These are phyloP conservation scores for Ophioceras dolichostomum DNA, from an alignment of 2,329 filamentous ascomycete genomes.

Conservation along the genomic window DNA sequence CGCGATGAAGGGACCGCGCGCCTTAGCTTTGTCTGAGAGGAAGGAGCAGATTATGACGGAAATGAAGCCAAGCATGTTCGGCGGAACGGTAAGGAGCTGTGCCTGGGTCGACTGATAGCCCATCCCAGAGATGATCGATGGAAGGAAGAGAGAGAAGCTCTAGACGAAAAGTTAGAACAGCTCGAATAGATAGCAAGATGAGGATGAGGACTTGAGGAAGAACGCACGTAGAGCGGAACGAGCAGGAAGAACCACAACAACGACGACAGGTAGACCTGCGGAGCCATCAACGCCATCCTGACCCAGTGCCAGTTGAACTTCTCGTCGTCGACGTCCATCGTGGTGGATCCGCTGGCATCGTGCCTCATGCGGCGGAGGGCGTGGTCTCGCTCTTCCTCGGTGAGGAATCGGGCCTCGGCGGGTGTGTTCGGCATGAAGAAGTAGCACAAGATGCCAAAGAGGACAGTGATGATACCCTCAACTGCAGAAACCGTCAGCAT, in stretches of 20 bases:
- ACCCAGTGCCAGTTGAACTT: constrained; percentile 28
- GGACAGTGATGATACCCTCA: constrained; percentile 45
- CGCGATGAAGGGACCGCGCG: constrained; percentile 18
- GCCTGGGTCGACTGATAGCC: constrained; percentile 24
- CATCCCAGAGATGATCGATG: constrained; percentile 27
- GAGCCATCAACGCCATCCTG: constrained; percentile 14
- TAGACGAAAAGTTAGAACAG: constrained; percentile 1
- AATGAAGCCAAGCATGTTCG: constrained; percentile 20
- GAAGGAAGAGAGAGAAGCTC: constrained; percentile 31
- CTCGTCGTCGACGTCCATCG: constrained; percentile 20
- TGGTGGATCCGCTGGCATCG: constrained; percentile 12
- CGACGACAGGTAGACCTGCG: constrained; percentile 15
- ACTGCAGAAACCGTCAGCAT: too few species aligned
- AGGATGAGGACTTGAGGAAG: constrained; percentile 1
- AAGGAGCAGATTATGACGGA: constrained; percentile 18
- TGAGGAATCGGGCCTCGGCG: constrained; percentile 13
- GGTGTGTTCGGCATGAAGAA: constrained; percentile 22
- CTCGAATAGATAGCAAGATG: constrained; percentile 6
- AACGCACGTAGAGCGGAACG: constrained; percentile 15
- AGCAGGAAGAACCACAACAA: constrained; percentile 14
- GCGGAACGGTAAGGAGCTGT: constrained; percentile 23
- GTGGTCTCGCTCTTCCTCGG: constrained; percentile 10
- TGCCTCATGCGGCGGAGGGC: constrained; percentile 11
- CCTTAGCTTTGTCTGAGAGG: constrained; percentile 18
- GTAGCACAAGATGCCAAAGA: constrained; percentile 47